A percentile compares a stretch with the other conserved stretches of the same genome.
Conservation (phyloP, 78 protist genomes). For the Dictyostelium capitatum region DNA sequence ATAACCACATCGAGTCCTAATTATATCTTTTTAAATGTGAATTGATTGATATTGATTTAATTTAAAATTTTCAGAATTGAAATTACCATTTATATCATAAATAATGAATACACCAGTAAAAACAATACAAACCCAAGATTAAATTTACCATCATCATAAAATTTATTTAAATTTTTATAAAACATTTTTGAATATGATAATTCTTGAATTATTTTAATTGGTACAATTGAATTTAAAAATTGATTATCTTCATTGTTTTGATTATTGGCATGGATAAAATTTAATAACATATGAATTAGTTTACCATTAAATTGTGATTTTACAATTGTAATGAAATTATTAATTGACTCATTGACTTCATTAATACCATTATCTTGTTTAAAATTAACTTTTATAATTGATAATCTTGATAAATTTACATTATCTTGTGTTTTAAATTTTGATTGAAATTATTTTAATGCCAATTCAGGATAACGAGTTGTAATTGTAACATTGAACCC, state of each 20-base stretch:
- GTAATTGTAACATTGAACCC: constrained; percentile 85
- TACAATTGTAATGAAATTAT: too few relatives aligned
- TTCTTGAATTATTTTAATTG: neutral
- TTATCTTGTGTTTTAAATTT: neutral
- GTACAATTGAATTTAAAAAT: neutral
- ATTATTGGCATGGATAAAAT: neutral
- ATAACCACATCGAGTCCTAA: too few relatives aligned
- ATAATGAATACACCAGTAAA: too few relatives aligned
- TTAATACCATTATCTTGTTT: neutral
- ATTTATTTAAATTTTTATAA: too few relatives aligned
- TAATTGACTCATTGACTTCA: neutral
- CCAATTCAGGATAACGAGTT: constrained; percentile 81
- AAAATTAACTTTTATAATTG: neutral
- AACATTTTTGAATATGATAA: too few relatives aligned
- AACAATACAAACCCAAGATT: too few relatives aligned
- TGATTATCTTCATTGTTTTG: neutral
- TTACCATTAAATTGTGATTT: neutral
- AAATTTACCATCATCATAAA: too few relatives aligned
- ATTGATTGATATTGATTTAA: too few relatives aligned
- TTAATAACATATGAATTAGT: neutral
- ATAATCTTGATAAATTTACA: neutral
- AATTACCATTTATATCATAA: too few relatives aligned
- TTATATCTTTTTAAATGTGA: too few relatives aligned
- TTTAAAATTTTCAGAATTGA: too few relatives aligned
- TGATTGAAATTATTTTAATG: neutral